Evolutionary conservation across 257 asterid genomes (phyloP), one percentile per base, ranked within the genome.

Genomic region (Oldenlandia corymbosa): DNA sequence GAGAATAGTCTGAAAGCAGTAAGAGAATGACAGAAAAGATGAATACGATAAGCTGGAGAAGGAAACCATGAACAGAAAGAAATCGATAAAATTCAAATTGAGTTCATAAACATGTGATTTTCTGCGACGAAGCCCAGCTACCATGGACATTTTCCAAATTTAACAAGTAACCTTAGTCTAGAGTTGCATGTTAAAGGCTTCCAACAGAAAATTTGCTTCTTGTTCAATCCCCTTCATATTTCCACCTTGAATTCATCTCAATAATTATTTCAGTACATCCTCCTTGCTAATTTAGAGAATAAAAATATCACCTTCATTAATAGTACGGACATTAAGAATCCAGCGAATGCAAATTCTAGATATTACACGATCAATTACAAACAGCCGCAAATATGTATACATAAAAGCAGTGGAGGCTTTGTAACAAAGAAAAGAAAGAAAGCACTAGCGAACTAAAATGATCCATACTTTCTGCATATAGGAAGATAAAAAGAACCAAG

Each of bases 1-100:
- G 97, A 90, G 82, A 90, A 90, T 20, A 90, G 86, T 73, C 97
- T 90, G 87, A 68, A 81, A 79, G 60, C 31, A 72, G 75, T 54
- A 72, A 13, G 58, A 70, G 53, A 71, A 42, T 18, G 5, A 61
- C 42, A n/a, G 11, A 20, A 39, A 5, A 16, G 42, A 23, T 27
- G 16, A 2, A 27, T 24, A 52, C 24, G 12, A 21, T 21, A 5
- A 28, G 17, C 51, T 4, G 7, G 17, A 21, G 26, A 17, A 37
- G 26, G 14, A 32, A 52, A 4, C 36, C 46, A 10, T 10, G 17
- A 39, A 10, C 46, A 26, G 7, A 18, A 34, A n/a, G 7, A 31
- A 46, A 8, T 39, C 14, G 17, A 20, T 8, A 23, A 20, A 36
- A 57, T 34, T 4, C 4, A 3, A 34, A 3, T 32, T 10, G 28